A percentile compares a stretch with the other conserved stretches of the same genome.
Conservation (phyloP, 352 stramenopile genomes). For the Phytophthora agathidicida region DNA sequence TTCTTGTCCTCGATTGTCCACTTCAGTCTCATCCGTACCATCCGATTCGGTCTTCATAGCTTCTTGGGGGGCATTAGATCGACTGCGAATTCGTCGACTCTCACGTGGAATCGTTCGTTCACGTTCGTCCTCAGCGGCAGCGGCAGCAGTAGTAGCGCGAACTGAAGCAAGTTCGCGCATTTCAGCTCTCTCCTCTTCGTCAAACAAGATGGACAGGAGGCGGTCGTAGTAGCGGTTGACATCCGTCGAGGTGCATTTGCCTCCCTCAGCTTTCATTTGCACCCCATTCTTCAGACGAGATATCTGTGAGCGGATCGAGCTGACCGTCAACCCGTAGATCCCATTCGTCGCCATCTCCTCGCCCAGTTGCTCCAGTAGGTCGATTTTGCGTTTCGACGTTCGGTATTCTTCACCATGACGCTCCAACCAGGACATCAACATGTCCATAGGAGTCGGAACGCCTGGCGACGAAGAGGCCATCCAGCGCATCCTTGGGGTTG, state of each 20-base stretch:
- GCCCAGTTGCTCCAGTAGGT: constrained; percentile 10
- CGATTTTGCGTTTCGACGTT: constrained; percentile 10
- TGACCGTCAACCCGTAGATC: constrained; percentile 14
- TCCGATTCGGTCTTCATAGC: background rate
- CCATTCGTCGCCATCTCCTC: constrained; percentile 24
- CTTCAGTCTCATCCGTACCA: background rate
- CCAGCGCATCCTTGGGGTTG: constrained; percentile 4
- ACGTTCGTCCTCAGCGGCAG: background rate
- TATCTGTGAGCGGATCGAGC: constrained; percentile 19
- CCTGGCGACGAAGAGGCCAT: constrained; percentile 3
- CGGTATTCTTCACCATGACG: constrained; percentile 15
- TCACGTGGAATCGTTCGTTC: background rate
- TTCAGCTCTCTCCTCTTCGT: constrained; percentile 9
- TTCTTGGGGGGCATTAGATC: background rate
- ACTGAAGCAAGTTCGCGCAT: constrained; percentile 10
- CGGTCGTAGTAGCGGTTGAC: constrained; percentile 24
- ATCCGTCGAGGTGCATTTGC: background rate
- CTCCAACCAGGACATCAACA: constrained; percentile 20
- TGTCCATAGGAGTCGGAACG: constrained; percentile 12
- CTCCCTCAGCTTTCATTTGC: constrained; percentile 13
- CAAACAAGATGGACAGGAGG: constrained; percentile 11
- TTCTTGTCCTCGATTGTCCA: background rate
- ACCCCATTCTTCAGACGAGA: constrained; percentile 17
- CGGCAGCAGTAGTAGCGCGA: background rate
- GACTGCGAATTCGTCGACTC: background rate